These are phyloP conservation scores for Carpinus fangiana DNA, from an alignment of 306 rosid genomes.

Conservation along the genomic window DNA sequence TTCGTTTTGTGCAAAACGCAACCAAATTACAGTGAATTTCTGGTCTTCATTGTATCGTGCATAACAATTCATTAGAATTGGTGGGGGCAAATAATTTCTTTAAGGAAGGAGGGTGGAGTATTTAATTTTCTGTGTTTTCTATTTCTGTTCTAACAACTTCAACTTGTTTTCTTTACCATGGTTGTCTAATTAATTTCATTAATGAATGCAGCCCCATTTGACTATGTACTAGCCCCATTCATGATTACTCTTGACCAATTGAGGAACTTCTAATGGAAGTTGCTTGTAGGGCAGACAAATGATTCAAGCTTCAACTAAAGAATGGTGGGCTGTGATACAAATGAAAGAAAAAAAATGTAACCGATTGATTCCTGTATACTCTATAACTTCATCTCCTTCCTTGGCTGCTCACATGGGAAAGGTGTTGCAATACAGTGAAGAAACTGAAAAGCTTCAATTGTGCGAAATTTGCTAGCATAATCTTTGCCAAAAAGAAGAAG, in stretches of 20 bases:
- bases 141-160: background rate
- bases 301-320: slow-evolving; percentile 1
- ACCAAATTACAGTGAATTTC: too few relatives aligned
- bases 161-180: background rate
- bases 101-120: too few relatives aligned
- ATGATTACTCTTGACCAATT: background rate
- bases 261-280: background rate
- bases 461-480: background rate
- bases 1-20: too few relatives aligned
- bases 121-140: too few relatives aligned
- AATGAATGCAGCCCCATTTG: slow-evolving; percentile 32
- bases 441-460: background rate
- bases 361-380: background rate
- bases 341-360: background rate
- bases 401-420: background rate
- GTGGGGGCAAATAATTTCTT: too few relatives aligned
- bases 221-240: slow-evolving; percentile 22
- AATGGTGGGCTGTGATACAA: background rate
- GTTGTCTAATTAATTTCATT: slow-evolving; percentile 9
- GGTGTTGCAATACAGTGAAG: background rate
- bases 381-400: background rate
- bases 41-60: too few relatives aligned
- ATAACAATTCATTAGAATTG: too few relatives aligned
- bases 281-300: background rate
- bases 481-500: background rate